Evolutionary conservation across 768 basidiomycete genomes (phyloP).

Genomic region (Hebeloma cylindrosporum): DNA sequence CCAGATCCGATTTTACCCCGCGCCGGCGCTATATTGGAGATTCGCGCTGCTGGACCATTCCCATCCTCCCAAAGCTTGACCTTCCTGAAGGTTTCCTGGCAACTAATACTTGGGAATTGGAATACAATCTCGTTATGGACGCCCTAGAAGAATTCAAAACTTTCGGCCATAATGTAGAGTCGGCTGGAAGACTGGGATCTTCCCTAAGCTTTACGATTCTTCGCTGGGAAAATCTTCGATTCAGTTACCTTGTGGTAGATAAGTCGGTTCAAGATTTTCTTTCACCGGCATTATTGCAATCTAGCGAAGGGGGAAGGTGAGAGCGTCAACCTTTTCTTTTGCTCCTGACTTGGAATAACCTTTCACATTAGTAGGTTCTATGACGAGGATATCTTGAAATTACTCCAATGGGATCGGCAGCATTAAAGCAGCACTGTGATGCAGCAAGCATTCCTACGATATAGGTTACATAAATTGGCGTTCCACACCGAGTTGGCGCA

Average conservation of each 20-base stretch:
- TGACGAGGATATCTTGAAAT: no score
- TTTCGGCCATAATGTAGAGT: no score
- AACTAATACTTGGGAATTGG: conserved; percentile 7
- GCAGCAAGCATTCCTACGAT: no score
- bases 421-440: no score
- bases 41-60: conserved; percentile 28
- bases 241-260: conserved; percentile 10
- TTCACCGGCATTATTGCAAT: not conserved
- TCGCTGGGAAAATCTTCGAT: not conserved
- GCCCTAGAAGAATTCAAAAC: not conserved
- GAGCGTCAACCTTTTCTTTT: not conserved
- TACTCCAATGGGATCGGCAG: no score
- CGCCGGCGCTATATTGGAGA: conserved; percentile 33
- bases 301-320: not conserved
- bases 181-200: no score
- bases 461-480: no score
- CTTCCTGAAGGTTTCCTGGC: conserved; percentile 3
- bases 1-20: conserved; percentile 19
- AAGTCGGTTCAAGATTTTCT: not conserved
- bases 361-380: no score
- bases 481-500: no score
- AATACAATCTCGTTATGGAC: not conserved
- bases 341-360: no score
- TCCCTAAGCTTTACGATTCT: conserved; percentile 8
- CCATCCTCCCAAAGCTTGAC: conserved; percentile 17